These are phyloP conservation scores for Leucocoprinus sp. DNA, from an alignment of 768 basidiomycete species.

Conservation along the genomic window DNA sequence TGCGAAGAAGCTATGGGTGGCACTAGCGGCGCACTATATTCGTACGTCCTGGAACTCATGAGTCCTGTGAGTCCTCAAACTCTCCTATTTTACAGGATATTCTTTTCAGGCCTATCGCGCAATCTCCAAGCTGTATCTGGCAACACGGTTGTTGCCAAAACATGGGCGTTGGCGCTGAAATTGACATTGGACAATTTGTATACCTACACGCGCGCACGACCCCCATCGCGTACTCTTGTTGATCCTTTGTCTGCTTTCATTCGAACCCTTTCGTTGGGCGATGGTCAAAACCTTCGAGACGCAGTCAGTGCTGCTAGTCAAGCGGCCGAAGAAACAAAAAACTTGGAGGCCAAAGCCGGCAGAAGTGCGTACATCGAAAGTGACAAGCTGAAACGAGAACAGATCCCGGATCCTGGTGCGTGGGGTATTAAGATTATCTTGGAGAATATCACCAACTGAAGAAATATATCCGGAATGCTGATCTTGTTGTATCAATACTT, in stretches of 20 bases:
- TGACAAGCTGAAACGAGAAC: constrained; percentile 50
- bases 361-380: constrained; percentile 82
- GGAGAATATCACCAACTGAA: constrained; percentile 35
- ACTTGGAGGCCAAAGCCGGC: constrained; percentile 79
- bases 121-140: constrained; percentile 40
- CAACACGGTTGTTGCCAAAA: constrained; percentile 33
- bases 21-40: constrained; percentile 85
- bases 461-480: neutral
- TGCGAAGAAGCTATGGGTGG: constrained; percentile 87
- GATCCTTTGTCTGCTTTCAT: constrained; percentile 84
- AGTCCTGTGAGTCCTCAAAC: neutral
- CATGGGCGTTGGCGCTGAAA: constrained; percentile 55
- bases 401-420: constrained; percentile 81
- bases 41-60: constrained; percentile 40
- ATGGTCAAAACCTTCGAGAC: constrained; percentile 27
- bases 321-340: constrained; percentile 68
- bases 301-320: constrained; percentile 54
- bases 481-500: neutral
- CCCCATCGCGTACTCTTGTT: constrained; percentile 86
- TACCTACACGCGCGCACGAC: constrained; percentile 82
- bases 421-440: constrained; percentile 80
- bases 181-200: constrained; percentile 57
- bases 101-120: constrained; percentile 83
- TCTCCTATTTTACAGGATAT: constrained; percentile 49
- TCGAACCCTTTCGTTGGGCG: constrained; percentile 26